Evolutionary conservation across 1,139 yeast genomes (phyloP), one percentile per base, ranked within the genome.

Genomic region (Yamadazyma sp.): DNA sequence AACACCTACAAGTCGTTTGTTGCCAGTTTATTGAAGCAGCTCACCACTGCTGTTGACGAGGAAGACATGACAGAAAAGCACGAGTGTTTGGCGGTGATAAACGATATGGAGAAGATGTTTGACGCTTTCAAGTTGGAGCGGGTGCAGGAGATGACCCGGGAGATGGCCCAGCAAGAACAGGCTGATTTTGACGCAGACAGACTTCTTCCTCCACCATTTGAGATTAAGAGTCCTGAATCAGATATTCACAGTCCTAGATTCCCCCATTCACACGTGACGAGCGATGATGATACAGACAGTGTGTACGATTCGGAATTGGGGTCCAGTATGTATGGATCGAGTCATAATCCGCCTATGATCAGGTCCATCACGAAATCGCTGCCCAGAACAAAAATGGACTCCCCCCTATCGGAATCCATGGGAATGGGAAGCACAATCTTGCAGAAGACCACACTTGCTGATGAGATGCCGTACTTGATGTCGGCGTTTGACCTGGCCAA

Each of bases 61-160:
- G 73, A 73, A 31, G 82, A 78, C 48, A 61, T 66, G 28, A 73
- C 73, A 30, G 73, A 73, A 12, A 73, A 76, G 39, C 68, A 71
- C 60, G 84, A 79, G 52, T 76, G 83, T 49, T 64, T 79, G 43
- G 80, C 81, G 0, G 80, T 78, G 31, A 77, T 79, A 16, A 71
- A 67, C 43, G 84, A 79, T 50, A 74, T 79, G 65, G 84, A 78
- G 49, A 73, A 75, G 50, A 79, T 79, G 83, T 78, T 77, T 54
- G 80, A 77, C 30, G 70, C 65, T 1, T 70, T 62, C 51, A 70
- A 69, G 46, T 47, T 67, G 31, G 75, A 71, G 38, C 59, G 56
- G 31, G 40, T 42, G 11, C 43, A 45, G 23, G 43, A 46, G 21
- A 13, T 25, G 29, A 27, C 29, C 14, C n/a, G 23, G 33, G 28